These are phyloP conservation scores for Mycosphaerella sp. DNA, from an alignment of 2,329 filamentous ascomycete species.

Conservation along the genomic window DNA sequence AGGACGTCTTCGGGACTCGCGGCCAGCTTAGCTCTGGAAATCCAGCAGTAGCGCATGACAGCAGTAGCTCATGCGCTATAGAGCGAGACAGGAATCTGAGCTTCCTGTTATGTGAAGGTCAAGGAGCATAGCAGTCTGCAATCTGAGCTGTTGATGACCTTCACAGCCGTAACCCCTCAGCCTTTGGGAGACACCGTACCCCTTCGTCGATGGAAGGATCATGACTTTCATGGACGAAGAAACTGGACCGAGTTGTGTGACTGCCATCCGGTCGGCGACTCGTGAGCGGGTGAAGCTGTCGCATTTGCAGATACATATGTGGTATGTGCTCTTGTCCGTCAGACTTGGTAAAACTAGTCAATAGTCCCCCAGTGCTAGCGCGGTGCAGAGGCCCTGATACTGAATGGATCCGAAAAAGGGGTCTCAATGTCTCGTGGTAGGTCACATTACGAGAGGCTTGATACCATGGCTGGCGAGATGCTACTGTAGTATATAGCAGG, in stretches of 20 bases:
- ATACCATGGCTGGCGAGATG: background rate
- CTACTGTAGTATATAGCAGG: background rate
- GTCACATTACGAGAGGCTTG: background rate
- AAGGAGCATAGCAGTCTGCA: background rate
- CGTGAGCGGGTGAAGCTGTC: background rate
- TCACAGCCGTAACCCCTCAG: too few relatives aligned
- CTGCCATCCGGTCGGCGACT: background rate
- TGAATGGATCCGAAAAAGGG: background rate
- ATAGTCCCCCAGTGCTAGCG: background rate
- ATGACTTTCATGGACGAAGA: too few relatives aligned
- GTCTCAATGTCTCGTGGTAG: background rate
- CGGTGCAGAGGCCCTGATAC: background rate
- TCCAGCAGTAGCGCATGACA: too few relatives aligned
- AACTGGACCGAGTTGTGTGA: too few relatives aligned
- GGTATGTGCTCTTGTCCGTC: background rate
- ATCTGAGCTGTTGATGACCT: background rate
- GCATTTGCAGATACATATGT: background rate
- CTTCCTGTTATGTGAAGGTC: background rate
- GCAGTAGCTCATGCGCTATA: background rate
- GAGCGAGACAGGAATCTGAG: background rate
- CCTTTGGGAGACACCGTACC: too few relatives aligned
- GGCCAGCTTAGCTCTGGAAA: background rate
- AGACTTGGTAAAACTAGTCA: background rate
- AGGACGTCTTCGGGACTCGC: background rate
- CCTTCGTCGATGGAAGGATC: too few relatives aligned